Conservation (phyloP, 1,139 yeast genomes). For the Geotrichum bryndzae region DNA sequence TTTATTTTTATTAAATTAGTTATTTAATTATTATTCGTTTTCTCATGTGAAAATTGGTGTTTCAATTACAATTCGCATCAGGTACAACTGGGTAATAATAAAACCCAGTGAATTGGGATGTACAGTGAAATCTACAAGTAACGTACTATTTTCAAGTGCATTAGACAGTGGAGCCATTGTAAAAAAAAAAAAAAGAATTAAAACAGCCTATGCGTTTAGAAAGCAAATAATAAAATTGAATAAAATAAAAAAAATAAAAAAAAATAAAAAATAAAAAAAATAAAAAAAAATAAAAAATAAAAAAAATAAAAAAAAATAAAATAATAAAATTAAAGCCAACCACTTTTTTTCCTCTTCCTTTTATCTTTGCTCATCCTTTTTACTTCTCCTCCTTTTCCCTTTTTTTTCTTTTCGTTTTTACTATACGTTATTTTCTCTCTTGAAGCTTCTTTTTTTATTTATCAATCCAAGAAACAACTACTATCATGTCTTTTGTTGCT, state of each 20-base stretch:
- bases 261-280: background rate
- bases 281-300: too few species aligned
- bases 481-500: constrained; percentile 15
- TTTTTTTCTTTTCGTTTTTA: background rate
- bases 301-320: background rate
- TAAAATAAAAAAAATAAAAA: too few species aligned
- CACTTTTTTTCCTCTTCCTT: background rate
- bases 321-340: background rate
- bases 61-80: too few species aligned
- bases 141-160: background rate
- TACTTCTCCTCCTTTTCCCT: background rate
- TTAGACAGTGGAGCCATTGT: background rate
- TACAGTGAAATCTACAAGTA: background rate
- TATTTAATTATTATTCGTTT: too few species aligned
- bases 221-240: too few species aligned
- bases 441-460: background rate
- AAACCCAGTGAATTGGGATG: background rate
- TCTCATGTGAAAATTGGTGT: too few species aligned
- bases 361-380: background rate
- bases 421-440: background rate
- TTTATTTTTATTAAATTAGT: too few species aligned
- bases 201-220: background rate
- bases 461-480: background rate
- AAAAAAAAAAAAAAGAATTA: background rate
- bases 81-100: too few species aligned